Percentiles rank a stretch among this genome's conserved stretches.
Conservation (phyloP, 2,329 filamentous ascomycete species). For the Penicillium griseofulvum region DNA sequence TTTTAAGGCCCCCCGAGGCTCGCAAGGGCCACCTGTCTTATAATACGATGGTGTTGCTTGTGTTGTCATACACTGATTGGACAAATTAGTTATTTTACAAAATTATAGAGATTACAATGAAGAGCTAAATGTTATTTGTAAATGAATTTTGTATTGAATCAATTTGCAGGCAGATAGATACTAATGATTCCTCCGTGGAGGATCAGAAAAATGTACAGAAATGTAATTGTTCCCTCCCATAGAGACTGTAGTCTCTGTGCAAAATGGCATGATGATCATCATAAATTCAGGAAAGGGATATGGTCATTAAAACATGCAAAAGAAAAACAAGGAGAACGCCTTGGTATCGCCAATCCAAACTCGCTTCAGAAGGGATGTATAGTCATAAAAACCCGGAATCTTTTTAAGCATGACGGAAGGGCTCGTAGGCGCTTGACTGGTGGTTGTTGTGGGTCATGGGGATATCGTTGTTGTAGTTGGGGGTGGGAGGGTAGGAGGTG, state of each 20-base stretch:
- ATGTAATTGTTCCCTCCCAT: slow-evolving; percentile 2
- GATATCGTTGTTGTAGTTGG: slow-evolving; percentile 19
- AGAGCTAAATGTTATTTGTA: background rate
- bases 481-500: slow-evolving; percentile 31
- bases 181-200: background rate
- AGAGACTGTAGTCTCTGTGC: background rate
- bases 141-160: background rate
- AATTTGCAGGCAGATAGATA: background rate
- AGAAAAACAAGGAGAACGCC: slow-evolving; percentile 17
- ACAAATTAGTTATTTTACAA: background rate
- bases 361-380: slow-evolving; percentile 15
- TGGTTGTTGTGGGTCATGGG: slow-evolving; percentile 26
- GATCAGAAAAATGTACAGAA: slow-evolving; percentile 1
- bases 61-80: background rate
- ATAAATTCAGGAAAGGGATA: slow-evolving; percentile 4
- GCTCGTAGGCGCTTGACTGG: slow-evolving; percentile 35
- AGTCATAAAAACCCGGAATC: background rate
- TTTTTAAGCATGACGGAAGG: slow-evolving; percentile 37
- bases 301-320: slow-evolving; percentile 14
- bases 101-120: background rate
- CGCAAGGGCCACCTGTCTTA: background rate
- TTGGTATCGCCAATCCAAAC: slow-evolving; percentile 22
- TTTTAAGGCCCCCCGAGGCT: background rate
- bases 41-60: background rate
- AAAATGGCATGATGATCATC: slow-evolving; percentile 10